Conservation (phyloP, 371 early-diverging fungal genomes). For the Haplosporangium sp. region DNA sequence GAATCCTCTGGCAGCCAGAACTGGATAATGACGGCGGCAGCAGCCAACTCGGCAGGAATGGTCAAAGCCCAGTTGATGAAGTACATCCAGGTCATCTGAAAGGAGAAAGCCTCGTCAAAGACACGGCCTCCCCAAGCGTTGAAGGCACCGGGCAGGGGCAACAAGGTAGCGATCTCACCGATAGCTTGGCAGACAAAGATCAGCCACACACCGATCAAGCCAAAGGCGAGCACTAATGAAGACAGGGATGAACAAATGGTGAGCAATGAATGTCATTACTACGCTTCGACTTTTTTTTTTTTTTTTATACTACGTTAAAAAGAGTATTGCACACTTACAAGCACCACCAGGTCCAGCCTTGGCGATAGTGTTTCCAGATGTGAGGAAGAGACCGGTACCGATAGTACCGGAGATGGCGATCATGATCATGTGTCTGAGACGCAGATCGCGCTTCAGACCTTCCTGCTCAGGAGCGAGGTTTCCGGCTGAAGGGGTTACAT, state of each 20-base stretch:
- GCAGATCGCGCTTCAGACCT: conserved; percentile 65
- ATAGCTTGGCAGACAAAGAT: conserved; percentile 86
- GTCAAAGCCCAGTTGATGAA: conserved; percentile 89
- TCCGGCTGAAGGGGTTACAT: conserved; percentile 9
- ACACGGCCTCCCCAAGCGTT: conserved; percentile 85
- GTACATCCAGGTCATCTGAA: conserved; percentile 68
- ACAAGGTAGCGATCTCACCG: conserved; percentile 87
- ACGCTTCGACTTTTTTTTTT: too few species aligned
- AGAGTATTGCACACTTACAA: conserved; percentile 21
- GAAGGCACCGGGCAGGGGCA: conserved; percentile 90
- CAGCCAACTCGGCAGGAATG: conserved; percentile 83
- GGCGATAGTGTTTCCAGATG: conserved; percentile 78
- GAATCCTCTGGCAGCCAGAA: conserved; percentile 74
- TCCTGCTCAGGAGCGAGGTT: conserved; percentile 28
- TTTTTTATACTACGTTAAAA: too few species aligned
- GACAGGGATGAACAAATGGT: not conserved
- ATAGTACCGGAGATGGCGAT: conserved; percentile 84
- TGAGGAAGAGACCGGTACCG: conserved; percentile 90
- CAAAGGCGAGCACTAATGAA: conserved; percentile 72
- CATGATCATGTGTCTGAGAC: conserved; percentile 82
- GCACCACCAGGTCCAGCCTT: conserved; percentile 85
- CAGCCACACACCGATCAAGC: conserved; percentile 77
- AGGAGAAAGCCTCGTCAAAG: conserved; percentile 83
- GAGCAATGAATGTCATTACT: not conserved
- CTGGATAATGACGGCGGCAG: conserved; percentile 78